A percentile compares a stretch with the other conserved stretches of the same genome.
phyloP scores from a whole-genome alignment of 257 asterid species.

The Solanum arcanum region DNA sequence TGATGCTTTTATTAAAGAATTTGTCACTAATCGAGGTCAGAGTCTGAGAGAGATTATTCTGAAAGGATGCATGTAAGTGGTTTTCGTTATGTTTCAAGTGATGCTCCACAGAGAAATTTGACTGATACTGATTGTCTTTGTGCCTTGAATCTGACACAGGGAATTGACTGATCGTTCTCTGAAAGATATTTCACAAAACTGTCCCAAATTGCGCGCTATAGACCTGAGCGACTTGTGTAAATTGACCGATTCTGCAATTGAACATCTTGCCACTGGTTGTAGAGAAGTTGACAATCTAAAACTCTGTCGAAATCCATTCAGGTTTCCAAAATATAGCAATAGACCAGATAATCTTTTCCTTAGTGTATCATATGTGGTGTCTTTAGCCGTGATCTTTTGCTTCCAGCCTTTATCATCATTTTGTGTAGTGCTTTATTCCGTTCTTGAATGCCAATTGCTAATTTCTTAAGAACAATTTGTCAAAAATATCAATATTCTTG shows the following conservation, averaged over 20 bases:
- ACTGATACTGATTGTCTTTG: neutral
- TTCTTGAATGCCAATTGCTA: neutral
- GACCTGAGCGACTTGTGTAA: conserved; percentile 55
- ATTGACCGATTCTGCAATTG: conserved; percentile 72
- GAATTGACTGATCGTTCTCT: conserved; percentile 60
- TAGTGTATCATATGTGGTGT: neutral
- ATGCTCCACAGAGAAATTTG: neutral
- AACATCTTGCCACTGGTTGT: conserved; percentile 84
- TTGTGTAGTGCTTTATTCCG: neutral
- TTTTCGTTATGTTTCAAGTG: neutral
- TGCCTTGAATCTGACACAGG: conserved; percentile 27
- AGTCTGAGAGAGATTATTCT: conserved; percentile 74
- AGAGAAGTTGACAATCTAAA: conserved; percentile 45
- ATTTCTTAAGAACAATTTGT: neutral
- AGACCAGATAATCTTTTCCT: neutral
- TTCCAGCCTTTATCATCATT: neutral
- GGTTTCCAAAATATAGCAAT: conserved; percentile 25
- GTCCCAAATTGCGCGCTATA: conserved; percentile 45
- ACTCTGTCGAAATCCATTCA: conserved; percentile 57
- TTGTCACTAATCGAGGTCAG: conserved; percentile 42
- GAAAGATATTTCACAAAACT: conserved; percentile 45
- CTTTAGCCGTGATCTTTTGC: neutral
- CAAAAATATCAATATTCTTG: neutral
- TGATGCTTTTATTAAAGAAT: conserved; percentile 49
- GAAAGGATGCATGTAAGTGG: conserved; percentile 65